Evolutionary conservation across 2,329 filamentous ascomycete species (phyloP), one percentile per base, ranked within the genome.

Genomic region (Trichoderma sp.): DNA sequence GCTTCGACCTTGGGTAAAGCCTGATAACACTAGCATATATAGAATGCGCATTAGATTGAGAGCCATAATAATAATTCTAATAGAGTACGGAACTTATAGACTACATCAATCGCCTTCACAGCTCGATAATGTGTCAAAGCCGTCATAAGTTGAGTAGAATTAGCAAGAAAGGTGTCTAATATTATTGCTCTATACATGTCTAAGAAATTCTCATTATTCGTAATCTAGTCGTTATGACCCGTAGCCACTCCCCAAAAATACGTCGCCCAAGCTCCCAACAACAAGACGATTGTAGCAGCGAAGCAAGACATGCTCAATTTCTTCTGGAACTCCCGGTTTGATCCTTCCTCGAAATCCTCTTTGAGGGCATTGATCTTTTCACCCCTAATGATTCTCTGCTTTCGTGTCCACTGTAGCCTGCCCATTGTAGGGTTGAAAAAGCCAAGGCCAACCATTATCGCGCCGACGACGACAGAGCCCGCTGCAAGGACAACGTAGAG

Each of bases 201-300:
- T 62, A 33, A 21, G 5, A 33, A 50, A 33, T 35, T 14, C 8
- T 33, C 56, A 53, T 72, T n/a, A 45, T 33, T 50, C 18, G 12
- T 31, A 18, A 18, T 27, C 60, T 56, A 69, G 6, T 77, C 50
- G 56, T 88, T 87, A 73, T 89, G 85, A 0, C 87, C 88, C 0
- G 88, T 91, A 4, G 87, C 88, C 3, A 89, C 85, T 8, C 90
- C 90, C 89, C 89, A 92, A 76, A 92, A 90, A 79, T 91, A 92
- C 0, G 88, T 89, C 9, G 79, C 81, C 88, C 89, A 90, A 2
- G 84, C 84, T 0, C 90, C 90, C 11, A 89, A 38, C 0, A 89
- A 85, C 56, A 91, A 77, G 4, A 88, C 27, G 0, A 87, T 78
- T 1, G 90, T 78, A 0, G 82, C 80, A 1, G 77, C 80, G 69